Conservation (phyloP, 2,329 filamentous ascomycete genomes). For the Penicillium sumatraense region DNA sequence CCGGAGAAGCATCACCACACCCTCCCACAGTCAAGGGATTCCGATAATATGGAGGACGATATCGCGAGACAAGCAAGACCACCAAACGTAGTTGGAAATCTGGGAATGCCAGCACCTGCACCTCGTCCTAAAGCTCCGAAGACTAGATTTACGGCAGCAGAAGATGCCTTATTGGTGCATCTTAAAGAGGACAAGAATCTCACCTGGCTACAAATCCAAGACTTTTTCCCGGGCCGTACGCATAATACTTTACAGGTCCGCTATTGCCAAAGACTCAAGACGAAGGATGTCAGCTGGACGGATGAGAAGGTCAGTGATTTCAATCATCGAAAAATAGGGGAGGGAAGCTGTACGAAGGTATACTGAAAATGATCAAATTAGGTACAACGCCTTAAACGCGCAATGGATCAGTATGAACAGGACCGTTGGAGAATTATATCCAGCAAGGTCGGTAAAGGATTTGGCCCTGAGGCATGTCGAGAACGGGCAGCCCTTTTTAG, state of each 20-base stretch:
- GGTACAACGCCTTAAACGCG: constrained; percentile 45
- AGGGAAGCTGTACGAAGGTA: too few relatives aligned
- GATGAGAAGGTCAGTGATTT: constrained; percentile 74
- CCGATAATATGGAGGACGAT: constrained; percentile 16
- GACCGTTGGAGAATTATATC: constrained; percentile 93
- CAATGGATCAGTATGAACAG: constrained; percentile 49
- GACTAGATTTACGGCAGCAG: constrained; percentile 90
- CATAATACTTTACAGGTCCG: constrained; percentile 91
- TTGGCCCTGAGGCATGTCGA: constrained; percentile 83
- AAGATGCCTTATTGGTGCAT: constrained; percentile 84
- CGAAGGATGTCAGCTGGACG: constrained; percentile 91
- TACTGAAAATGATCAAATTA: constrained; percentile 17
- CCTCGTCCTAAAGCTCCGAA: constrained; percentile 83
- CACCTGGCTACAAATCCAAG: constrained; percentile 97
- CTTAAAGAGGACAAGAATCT: constrained; percentile 93
- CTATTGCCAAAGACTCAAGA: constrained; percentile 93
- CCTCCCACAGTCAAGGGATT: background rate
- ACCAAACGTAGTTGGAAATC: constrained; percentile 83
- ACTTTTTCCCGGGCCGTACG: constrained; percentile 90
- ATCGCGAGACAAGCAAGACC: constrained; percentile 58
- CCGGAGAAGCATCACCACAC: constrained; percentile 1
- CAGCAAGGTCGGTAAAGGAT: constrained; percentile 86
- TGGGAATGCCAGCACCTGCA: constrained; percentile 84
- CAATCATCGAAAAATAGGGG: background rate
- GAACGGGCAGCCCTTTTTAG: constrained; percentile 67